Evolutionary conservation across 805 yeast species (phyloP).

Genomic region (Metschnikowia dekortorum): DNA sequence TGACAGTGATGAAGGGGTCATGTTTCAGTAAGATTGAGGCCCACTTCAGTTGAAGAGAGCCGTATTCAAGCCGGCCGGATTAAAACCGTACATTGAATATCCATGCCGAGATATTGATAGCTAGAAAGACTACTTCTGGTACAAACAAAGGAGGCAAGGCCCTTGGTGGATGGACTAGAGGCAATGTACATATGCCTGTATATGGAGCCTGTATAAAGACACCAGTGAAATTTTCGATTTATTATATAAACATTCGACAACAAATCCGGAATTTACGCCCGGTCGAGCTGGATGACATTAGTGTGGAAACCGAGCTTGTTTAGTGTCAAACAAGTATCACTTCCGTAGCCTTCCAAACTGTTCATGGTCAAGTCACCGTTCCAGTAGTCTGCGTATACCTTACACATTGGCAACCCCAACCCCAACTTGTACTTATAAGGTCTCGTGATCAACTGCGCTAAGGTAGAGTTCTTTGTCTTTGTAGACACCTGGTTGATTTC

Average conservation of each 20-base stretch:
- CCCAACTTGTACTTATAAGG: slow-evolving; percentile 76
- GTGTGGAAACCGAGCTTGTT: slow-evolving; percentile 71
- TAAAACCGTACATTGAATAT: too few relatives aligned
- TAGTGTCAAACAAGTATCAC: slow-evolving; percentile 77
- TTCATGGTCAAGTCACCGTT: slow-evolving; percentile 83
- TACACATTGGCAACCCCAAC: slow-evolving; percentile 87
- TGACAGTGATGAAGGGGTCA: too few relatives aligned
- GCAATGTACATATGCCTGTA: too few relatives aligned
- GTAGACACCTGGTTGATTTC: slow-evolving; percentile 31
- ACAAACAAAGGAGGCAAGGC: too few relatives aligned
- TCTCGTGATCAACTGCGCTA: slow-evolving; percentile 62
- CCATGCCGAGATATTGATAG: too few relatives aligned
- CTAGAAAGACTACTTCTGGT: too few relatives aligned
- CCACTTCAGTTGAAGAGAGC: too few relatives aligned
- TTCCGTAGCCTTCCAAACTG: slow-evolving; percentile 86
- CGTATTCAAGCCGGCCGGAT: too few relatives aligned
- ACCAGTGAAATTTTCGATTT: too few relatives aligned
- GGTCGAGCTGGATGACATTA: slow-evolving; percentile 63
- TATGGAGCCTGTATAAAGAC: too few relatives aligned
- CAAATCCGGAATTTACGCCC: slow-evolving; percentile 42
- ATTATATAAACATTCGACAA: not conserved
- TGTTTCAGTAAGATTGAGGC: too few relatives aligned
- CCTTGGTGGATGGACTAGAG: too few relatives aligned
- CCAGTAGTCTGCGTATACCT: slow-evolving; percentile 94
- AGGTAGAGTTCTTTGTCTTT: slow-evolving; percentile 44